A percentile compares a stretch with the other conserved stretches of the same genome.
Conservation (phyloP, 257 asterid genomes). For the Cordia subcordata region DNA sequence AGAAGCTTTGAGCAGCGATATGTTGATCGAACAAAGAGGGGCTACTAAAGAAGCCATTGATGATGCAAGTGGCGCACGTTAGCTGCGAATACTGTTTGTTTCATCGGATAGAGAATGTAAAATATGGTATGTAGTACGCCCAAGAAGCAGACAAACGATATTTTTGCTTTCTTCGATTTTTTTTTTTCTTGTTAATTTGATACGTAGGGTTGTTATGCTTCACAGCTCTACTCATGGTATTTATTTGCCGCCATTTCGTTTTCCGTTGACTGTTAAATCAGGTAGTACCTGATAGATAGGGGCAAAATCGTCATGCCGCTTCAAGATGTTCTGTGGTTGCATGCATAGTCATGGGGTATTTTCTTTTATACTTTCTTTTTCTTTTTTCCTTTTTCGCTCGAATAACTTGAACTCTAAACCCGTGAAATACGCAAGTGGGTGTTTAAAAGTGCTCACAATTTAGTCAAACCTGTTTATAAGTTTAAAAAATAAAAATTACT, state of each 20-base stretch:
- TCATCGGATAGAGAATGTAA: neutral
- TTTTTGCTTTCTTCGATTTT: too few species aligned
- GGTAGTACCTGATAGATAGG: neutral
- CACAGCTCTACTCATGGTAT: conserved; percentile 49
- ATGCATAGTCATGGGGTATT: too few species aligned
- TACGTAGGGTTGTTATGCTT: conserved; percentile 29
- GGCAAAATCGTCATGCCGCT: too few species aligned
- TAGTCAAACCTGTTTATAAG: too few species aligned
- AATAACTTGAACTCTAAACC: too few species aligned
- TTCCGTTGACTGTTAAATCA: conserved; percentile 32
- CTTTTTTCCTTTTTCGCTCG: too few species aligned
- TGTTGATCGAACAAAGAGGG: conserved; percentile 11
- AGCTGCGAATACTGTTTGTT: neutral
- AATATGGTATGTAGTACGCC: too few species aligned
- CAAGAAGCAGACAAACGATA: neutral
- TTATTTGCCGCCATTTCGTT: conserved; percentile 56
- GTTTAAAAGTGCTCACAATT: too few species aligned
- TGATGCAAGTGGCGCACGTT: neutral
- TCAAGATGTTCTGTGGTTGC: too few species aligned
- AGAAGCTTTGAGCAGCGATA: conserved; percentile 12
- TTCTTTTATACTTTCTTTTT: too few species aligned
- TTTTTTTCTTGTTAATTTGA: neutral
- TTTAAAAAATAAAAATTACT: too few species aligned
- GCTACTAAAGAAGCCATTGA: conserved; percentile 28
- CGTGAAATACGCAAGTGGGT: too few species aligned